Evolutionary conservation across 2,329 filamentous ascomycete genomes (phyloP).

Genomic region (Aspergillus viridinutans): DNA sequence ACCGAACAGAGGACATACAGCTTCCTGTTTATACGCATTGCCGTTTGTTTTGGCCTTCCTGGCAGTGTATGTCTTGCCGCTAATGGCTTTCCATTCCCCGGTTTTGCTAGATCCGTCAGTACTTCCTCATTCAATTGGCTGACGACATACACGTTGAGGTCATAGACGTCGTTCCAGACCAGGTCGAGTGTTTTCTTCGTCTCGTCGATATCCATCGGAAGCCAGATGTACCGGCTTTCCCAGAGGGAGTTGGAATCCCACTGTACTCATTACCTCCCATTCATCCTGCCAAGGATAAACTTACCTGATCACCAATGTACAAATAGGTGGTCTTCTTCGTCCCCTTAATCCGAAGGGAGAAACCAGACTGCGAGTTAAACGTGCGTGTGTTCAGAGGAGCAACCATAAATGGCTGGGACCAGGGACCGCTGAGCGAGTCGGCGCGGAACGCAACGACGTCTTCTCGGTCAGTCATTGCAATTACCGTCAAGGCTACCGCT

Average conservation of each 20-base stretch:
- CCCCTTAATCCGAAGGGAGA: slow-evolving; percentile 47
- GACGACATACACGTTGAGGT: slow-evolving; percentile 44
- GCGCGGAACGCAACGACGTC: slow-evolving; percentile 55
- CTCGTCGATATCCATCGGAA: slow-evolving; percentile 52
- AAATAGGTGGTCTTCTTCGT: slow-evolving; percentile 48
- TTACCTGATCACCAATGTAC: slow-evolving; percentile 45
- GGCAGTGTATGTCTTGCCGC: slow-evolving; percentile 47
- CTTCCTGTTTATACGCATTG: slow-evolving; percentile 53
- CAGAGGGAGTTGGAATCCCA: slow-evolving; percentile 56
- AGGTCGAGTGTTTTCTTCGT: slow-evolving; percentile 48
- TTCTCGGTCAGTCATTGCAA: slow-evolving; percentile 8
- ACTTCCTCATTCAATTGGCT: neutral
- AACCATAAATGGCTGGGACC: slow-evolving; percentile 54
- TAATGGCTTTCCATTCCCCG: slow-evolving; percentile 45
- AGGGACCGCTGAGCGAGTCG: slow-evolving; percentile 48
- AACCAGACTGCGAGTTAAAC: slow-evolving; percentile 53
- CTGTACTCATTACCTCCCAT: slow-evolving; percentile 19
- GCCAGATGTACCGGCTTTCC: slow-evolving; percentile 57
- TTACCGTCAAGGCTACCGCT: accelerated
- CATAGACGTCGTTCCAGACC: slow-evolving; percentile 55
- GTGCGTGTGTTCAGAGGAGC: slow-evolving; percentile 50
- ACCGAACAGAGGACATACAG: slow-evolving; percentile 18
- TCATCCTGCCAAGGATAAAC: neutral
- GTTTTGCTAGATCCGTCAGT: slow-evolving; percentile 31
- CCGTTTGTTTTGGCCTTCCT: slow-evolving; percentile 46